A percentile compares a stretch with the other conserved stretches of the same genome.
phyloP scores from a whole-genome alignment of 1,284 basidiomycete genomes.

The Microbotryomycetes sp. region DNA sequence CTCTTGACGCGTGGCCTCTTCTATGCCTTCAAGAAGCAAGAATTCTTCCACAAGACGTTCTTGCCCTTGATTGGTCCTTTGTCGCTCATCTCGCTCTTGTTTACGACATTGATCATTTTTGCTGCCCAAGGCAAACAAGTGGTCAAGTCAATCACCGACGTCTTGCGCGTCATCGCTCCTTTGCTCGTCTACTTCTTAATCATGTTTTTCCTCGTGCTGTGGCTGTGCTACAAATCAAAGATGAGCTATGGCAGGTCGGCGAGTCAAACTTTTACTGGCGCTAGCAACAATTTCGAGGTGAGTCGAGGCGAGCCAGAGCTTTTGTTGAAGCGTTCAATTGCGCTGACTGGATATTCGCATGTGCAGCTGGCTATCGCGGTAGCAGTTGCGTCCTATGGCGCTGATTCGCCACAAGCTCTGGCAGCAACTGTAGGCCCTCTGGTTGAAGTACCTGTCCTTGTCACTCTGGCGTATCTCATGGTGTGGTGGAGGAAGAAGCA shows the following conservation, averaged over 20 bases:
- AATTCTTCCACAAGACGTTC: slow-evolving; percentile 53
- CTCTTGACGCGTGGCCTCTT: slow-evolving; percentile 58
- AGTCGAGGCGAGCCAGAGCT: neutral
- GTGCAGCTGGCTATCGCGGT: slow-evolving; percentile 74
- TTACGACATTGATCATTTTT: slow-evolving; percentile 45
- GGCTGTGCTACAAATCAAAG: neutral
- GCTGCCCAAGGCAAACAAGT: slow-evolving; percentile 46
- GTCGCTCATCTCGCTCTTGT: slow-evolving; percentile 64
- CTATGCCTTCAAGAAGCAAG: slow-evolving; percentile 46
- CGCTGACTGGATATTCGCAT: slow-evolving; percentile 7
- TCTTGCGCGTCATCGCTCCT: slow-evolving; percentile 17
- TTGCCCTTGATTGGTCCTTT: slow-evolving; percentile 62
- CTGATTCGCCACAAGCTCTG: slow-evolving; percentile 62
- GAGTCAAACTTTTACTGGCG: slow-evolving; percentile 43
- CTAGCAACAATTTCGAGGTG: slow-evolving; percentile 47
- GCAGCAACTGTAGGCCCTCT: slow-evolving; percentile 71
- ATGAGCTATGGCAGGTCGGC: slow-evolving; percentile 3
- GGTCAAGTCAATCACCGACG: slow-evolving; percentile 18
- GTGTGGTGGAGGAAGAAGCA: slow-evolving; percentile 2
- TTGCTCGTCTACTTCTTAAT: slow-evolving; percentile 27
- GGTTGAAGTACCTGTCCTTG: slow-evolving; percentile 47
- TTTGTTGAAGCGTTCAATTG: neutral
- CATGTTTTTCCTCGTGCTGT: slow-evolving; percentile 17
- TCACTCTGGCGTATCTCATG: slow-evolving; percentile 4
- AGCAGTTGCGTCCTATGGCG: slow-evolving; percentile 67